Base-by-base conservation (phyloP, 495 filamentous ascomycete genomes). In the Neurospora sp. region DNA sequence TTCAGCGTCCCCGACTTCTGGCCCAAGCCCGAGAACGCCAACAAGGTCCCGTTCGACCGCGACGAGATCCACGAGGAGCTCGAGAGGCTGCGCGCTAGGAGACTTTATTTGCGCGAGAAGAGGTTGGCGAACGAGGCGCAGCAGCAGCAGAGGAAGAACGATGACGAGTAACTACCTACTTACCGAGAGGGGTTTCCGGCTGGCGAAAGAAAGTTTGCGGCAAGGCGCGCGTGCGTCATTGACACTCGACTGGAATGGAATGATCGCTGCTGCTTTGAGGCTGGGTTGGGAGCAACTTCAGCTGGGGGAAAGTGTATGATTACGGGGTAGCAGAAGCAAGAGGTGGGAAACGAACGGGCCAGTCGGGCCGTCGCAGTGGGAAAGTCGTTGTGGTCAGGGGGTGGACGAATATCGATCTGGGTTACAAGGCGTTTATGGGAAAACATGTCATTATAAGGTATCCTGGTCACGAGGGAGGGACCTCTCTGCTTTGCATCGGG, bases 1-100 rank as follows among this genome's bases (percentile, higher is more conserved):
- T 99, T 99, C 85, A 79, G 86, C 62, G 92, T 97, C 2, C 90
- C 91, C 15, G 92, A 92, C 73, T 99, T 99, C 88, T 99, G 96
- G 96, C 96, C 96, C 31, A 92, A 90, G 76, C 85, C 89, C 39
- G 91, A 92, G 74, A 88, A 95, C 81, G 93, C 93, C 48, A 92
- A 99, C 82, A 92, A 87, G 79, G 93, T 99, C 70, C 96, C 96
- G 0, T 88, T 91, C 54, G 94, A 98, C 75, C 89, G 86, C 74
- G 95, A 97, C 42, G 96, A 99, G 83, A 94, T 97, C 73, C 83
- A 88, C 8, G 84, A 85, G 69, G 93, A 97, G 86, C 81, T 96
- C 40, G 85, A 93, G 77, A 84, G 93, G 73, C 85, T 98, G 83
- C 88, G 90, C 72, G 84, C 83, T 78, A 81, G 83, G 73, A 81